Base-by-base conservation (phyloP, 192 early-diverging fungal genomes). In the Entophlyctis luteolus region DNA sequence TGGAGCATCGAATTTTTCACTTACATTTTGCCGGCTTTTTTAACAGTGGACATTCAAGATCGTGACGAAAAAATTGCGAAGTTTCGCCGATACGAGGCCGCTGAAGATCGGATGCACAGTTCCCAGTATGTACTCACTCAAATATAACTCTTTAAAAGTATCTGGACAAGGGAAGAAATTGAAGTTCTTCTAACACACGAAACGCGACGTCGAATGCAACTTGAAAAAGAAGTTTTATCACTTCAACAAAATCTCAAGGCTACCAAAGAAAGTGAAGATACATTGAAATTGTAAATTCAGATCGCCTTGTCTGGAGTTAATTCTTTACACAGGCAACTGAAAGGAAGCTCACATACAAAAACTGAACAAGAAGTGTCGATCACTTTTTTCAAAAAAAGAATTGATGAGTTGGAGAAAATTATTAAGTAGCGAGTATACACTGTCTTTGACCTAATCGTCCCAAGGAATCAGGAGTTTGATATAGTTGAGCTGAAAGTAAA, bases 401-500 rank as follows among this genome's bases (percentile, higher is more conserved):
- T 83, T 33, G 66, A 53, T 33, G 78, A 81, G 42, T 59, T 74
- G 5, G 68, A 70, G 36, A 33, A 47, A 23, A 14, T 65, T 36
- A 68, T 81, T 38, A 67, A 65, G 79, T 81, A 55, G 29, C 22
- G 3, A 23, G 27, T 29, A 27, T 1, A 29, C 5, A 1, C 48
- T 6, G 4, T 38, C 1, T 1, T 36, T n/a, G 20, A 37, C 36
- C 18, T 16, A 10, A 37, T 23, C 28, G 20, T 14, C 32, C 8
- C 22, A 49, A 84, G 82, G 38, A 57, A 84, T 47, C 25, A 69
- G 16, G 67, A 76, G 23, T 84, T 82, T 42, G 74, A 78, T 23
- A 55, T 82, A 10, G 82, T 83, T 50, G 79, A 81, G 63, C 67
- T 83, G 46, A 20, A 59, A 65, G 82, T 84, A 22, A 36, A 55